Evolutionary conservation across 2,329 filamentous ascomycete genomes (phyloP), one percentile per base, ranked within the genome.

Genomic region (Penicillium sp.): DNA sequence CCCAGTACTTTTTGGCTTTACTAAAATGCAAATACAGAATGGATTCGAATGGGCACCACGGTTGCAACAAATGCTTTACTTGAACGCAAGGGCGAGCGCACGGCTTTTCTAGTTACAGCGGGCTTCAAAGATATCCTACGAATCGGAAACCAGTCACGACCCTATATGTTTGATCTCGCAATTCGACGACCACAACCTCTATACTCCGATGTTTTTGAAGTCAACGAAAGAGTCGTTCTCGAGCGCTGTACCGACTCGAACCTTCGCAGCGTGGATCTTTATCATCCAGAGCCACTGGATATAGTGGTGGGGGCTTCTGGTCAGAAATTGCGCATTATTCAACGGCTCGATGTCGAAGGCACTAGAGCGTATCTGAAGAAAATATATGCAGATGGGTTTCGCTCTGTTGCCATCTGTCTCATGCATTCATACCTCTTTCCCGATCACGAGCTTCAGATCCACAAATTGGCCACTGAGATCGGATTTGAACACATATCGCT

Each of bases 31-130:
- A 11, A 13, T 14, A 19, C 10, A 45, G 62, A 65, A 37, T 64
- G 56, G 3, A 93, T 95, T 68, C 87, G 91, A 43, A 96, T 95
- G 90, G 91, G 91, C 45, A 96, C 91, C 2, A 95, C 91, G 0
- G 91, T 96, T n/a, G 91, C 91, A 9, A 96, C 91, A 1, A 95
- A 95, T 69, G 91, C 91, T 0, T 75, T 96, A 52, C 80, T 96
- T 2, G 92, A 96, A 72, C 81, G 91, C 58, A 95, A 95, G 71
- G 92, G 91, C 40, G 90, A 93, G 74, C 85, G 84, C 63, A 91
- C 92, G 83, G 94, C 3, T 87, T 82, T 96, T 74, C 83, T 95
- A 0, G 89, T 92, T 4, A 94, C 90, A 0, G 87, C 85, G 62
- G 91, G 91, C 0, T 95, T 95, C 78, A 86, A 84, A 60, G 90